Evolutionary conservation across 2,329 filamentous ascomycete genomes (phyloP), one percentile per base, ranked within the genome.

Genomic region (Lecanicillium sp.): DNA sequence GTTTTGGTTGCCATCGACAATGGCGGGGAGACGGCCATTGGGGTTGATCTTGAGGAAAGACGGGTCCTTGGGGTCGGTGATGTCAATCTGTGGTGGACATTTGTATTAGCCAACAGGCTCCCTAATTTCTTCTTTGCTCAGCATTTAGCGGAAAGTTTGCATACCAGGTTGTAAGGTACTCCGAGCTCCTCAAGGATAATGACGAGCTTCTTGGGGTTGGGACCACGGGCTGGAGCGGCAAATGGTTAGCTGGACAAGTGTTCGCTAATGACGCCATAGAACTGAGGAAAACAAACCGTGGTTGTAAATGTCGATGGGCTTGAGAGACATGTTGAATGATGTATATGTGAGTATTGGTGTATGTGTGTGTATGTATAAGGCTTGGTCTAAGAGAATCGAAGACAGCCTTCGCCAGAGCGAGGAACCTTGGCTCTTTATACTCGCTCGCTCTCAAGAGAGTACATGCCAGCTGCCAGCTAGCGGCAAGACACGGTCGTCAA

Each of bases 121-220:
- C 17, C 16, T 22, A 5, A 11, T 20, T 14, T 27, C 8, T n/a
- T 12, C 8, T 13, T 19, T 32, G 19, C 19, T n/a, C 4, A 18
- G 27, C 9, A 12, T 20, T 8, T 16, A 2, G 9, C 8, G 19
- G 7, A 3, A 4, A 15, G 14, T 20, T 29, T n/a, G 2, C 33
- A 27, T 45, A 55, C 54, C 35, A 47, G 43, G 15, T 4, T 42
- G 35, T 53, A 55, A 13, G 45, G 43, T 2, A 55, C 19, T 11
- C 33, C 43, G 3, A 55, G 42, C 39, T 54, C 50, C 29, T 52
- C 49, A 6, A 51, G 29, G 4, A 51, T 30, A 9, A 47, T 42
- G 37, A 37, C 35, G 36, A 41, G 55, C 49, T 43, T 40, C 30
- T 34, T 37, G 15, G 43, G 43, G 37, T 45, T 45, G 31, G 41